These are phyloP conservation scores for Aurantiochytrium sp. DNA, from an alignment of 108 stramenopile species.

Conservation along the genomic window DNA sequence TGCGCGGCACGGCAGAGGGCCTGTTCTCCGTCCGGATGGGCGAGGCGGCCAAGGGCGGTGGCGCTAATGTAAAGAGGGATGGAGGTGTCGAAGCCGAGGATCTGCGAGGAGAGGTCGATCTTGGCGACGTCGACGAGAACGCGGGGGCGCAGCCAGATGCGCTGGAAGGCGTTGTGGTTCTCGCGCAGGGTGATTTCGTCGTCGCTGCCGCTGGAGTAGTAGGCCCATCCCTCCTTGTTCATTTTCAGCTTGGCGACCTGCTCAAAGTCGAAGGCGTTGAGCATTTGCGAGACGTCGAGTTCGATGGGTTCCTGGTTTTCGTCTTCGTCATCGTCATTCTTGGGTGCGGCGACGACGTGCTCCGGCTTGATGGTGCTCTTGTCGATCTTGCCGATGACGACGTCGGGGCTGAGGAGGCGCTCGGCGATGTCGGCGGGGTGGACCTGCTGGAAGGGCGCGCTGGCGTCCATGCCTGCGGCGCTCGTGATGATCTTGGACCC, in stretches of 20 bases:
- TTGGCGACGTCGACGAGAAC: slow-evolving; percentile 23
- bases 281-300: background rate
- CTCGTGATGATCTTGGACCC: slow-evolving; percentile 39
- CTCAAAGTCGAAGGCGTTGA: slow-evolving; percentile 7
- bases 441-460: background rate
- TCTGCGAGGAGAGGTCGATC: background rate
- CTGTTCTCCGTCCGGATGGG: slow-evolving; percentile 19
- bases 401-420: background rate
- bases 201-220: slow-evolving; percentile 26
- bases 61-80: slow-evolving; percentile 19
- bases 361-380: background rate
- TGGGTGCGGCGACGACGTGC: background rate
- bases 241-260: slow-evolving; percentile 4
- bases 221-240: slow-evolving; percentile 19
- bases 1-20: slow-evolving; percentile 4
- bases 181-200: slow-evolving; percentile 29
- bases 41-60: slow-evolving; percentile 18
- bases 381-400: background rate
- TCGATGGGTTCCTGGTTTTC: background rate
- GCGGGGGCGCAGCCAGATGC: slow-evolving; percentile 21
- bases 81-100: slow-evolving; percentile 1
- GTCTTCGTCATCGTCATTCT: background rate
- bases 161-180: slow-evolving; percentile 19
- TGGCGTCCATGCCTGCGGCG: slow-evolving; percentile 36
- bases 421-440: slow-evolving; percentile 9